Percentiles rank a stretch among this genome's conserved stretches.
Evolutionary conservation across 768 basidiomycete genomes (phyloP).

Genomic region (Brasilioporus rufonigricans): DNA sequence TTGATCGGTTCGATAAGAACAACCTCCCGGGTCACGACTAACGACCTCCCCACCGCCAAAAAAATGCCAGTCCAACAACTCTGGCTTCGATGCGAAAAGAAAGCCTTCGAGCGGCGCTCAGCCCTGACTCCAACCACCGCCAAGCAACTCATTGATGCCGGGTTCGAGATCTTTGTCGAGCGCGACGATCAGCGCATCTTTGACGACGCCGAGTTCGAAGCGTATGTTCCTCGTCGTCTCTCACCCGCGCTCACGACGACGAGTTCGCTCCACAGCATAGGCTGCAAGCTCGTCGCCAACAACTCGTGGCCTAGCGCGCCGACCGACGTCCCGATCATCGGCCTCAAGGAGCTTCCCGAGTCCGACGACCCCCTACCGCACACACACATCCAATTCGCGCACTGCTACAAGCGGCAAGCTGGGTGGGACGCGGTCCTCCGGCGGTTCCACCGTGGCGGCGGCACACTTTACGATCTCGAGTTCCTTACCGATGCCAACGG

Average conservation of each 20-base stretch:
- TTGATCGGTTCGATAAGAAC: too few species aligned
- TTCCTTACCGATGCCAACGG: conserved; percentile 85
- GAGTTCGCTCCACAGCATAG: conserved; percentile 58
- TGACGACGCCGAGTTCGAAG: conserved; percentile 88
- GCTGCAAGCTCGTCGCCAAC: conserved; percentile 83
- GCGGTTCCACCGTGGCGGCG: conserved; percentile 81
- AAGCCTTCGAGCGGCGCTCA: conserved; percentile 88
- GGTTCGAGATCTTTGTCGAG: conserved; percentile 90
- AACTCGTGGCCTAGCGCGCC: conserved; percentile 90
- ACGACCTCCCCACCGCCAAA: neutral
- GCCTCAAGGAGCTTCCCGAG: conserved; percentile 91
- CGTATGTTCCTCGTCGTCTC: conserved; percentile 48
- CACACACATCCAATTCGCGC: conserved; percentile 97
- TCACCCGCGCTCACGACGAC: neutral
- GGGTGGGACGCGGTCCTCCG: conserved; percentile 88
- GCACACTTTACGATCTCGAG: conserved; percentile 92
- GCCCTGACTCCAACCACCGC: conserved; percentile 92
- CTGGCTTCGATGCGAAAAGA: conserved; percentile 98
- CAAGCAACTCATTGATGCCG: conserved; percentile 81
- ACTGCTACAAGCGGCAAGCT: conserved; percentile 94
- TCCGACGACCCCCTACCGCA: conserved; percentile 84
- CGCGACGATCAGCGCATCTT: conserved; percentile 94
- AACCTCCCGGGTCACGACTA: neutral
- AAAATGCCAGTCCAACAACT: conserved; percentile 43
- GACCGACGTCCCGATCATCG: conserved; percentile 74